A percentile compares a stretch with the other conserved stretches of the same genome.
Conservation (phyloP, 106 monocot genomes). For the Acanthochlamys bracteata region DNA sequence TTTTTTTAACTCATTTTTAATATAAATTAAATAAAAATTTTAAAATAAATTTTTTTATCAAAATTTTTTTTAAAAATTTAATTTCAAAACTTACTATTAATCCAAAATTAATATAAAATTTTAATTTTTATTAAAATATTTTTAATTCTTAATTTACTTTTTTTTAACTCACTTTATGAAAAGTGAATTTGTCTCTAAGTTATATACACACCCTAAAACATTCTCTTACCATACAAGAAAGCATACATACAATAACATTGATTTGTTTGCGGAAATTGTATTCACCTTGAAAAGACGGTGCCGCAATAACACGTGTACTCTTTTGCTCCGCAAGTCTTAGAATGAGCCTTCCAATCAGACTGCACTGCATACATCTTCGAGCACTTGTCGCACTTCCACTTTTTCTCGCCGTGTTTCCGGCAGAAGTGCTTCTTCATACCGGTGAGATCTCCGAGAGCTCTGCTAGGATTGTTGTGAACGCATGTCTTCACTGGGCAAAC, state of each 20-base stretch:
- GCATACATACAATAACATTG: neutral
- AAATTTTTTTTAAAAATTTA: no score
- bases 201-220: neutral
- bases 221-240: neutral
- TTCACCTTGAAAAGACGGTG: slow-evolving; percentile 66
- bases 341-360: no score
- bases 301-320: slow-evolving; percentile 82
- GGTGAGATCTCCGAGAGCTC: slow-evolving; percentile 71
- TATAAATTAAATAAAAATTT: no score
- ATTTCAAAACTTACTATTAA: no score
- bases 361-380: slow-evolving; percentile 76
- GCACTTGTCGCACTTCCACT: slow-evolving; percentile 84
- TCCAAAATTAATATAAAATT: neutral
- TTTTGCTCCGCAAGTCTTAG: slow-evolving; percentile 63
- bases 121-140: neutral
- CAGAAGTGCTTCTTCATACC: slow-evolving; percentile 86
- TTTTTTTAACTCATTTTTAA: no score
- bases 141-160: neutral
- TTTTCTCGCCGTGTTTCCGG: slow-evolving; percentile 88
- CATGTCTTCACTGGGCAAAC: slow-evolving; percentile 48
- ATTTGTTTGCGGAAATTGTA: neutral
- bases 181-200: neutral
- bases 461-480: slow-evolving; percentile 48
- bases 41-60: no score
- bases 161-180: neutral